Conservation (phyloP, 139 green algal genomes). For the Chlorella sorokiniana region DNA sequence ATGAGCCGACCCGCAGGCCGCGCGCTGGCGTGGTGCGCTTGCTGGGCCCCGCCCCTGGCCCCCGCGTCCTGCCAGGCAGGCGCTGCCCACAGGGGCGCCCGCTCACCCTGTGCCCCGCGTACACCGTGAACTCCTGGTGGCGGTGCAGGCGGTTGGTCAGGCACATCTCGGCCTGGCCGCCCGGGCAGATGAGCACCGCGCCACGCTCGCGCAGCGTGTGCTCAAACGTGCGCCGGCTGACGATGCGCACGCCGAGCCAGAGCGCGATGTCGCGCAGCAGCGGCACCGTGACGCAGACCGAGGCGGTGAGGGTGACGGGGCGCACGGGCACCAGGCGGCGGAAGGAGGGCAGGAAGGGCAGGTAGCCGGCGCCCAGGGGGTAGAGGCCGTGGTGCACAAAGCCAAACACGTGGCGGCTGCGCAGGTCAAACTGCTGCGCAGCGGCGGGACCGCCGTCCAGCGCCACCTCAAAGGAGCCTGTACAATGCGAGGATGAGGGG, state of each 20-base stretch:
- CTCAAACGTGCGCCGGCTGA: slow-evolving; percentile 70
- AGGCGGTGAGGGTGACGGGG: slow-evolving; percentile 62
- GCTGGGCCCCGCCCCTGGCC: background rate
- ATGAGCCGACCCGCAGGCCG: too few species aligned
- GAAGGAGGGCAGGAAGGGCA: slow-evolving; percentile 72
- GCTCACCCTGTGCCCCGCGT: slow-evolving; percentile 47
- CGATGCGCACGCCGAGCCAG: slow-evolving; percentile 45
- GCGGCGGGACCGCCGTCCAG: slow-evolving; percentile 25
- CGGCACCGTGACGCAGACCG: slow-evolving; percentile 57
- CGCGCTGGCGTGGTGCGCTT: too few species aligned
- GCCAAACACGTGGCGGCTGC: slow-evolving; percentile 71
- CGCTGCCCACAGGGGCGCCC: background rate
- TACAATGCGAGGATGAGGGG: background rate
- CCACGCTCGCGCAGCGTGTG: slow-evolving; percentile 62
- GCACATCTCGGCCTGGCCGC: slow-evolving; percentile 66
- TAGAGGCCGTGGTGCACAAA: slow-evolving; percentile 85
- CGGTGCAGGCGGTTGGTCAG: slow-evolving; percentile 33
- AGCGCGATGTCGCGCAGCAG: slow-evolving; percentile 40
- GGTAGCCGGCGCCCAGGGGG: slow-evolving; percentile 74
- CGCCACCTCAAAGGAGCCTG: slow-evolving; percentile 54
- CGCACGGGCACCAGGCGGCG: slow-evolving; percentile 46
- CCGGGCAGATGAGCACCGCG: slow-evolving; percentile 80
- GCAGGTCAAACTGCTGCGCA: slow-evolving; percentile 25
- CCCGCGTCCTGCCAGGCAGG: background rate
- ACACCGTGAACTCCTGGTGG: slow-evolving; percentile 52